Conservation (phyloP, 2,329 filamentous ascomycete genomes). For the Keithomyces neogunnii region DNA sequence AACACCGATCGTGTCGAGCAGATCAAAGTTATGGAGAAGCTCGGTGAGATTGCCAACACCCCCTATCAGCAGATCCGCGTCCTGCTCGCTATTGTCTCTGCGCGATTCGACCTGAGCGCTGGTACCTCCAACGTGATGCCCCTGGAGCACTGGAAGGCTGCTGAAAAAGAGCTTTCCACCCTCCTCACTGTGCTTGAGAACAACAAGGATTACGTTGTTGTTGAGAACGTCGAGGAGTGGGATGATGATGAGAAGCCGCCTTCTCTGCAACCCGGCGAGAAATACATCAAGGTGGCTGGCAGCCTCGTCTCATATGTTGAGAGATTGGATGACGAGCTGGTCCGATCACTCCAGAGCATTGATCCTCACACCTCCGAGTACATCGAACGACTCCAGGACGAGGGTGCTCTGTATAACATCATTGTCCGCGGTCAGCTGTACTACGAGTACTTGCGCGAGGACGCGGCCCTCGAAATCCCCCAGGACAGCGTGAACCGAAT, state of each 20-base stretch:
- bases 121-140: constrained; percentile 76
- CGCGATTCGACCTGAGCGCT: constrained; percentile 85
- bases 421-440: constrained; percentile 86
- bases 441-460: constrained; percentile 70
- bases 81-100: constrained; percentile 83
- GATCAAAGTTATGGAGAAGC: constrained; percentile 95
- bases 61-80: constrained; percentile 94
- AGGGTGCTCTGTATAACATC: constrained; percentile 83
- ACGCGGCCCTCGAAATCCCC: constrained; percentile 59
- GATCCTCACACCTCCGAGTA: constrained; percentile 98
- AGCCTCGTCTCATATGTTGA: constrained; percentile 93
- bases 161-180: constrained; percentile 74
- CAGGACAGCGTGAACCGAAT: constrained; percentile 90
- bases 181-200: constrained; percentile 73
- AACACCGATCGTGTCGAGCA: constrained; percentile 94
- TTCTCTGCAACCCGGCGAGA: constrained; percentile 61
- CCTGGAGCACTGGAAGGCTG: constrained; percentile 93
- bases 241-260: constrained; percentile 96
- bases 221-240: constrained; percentile 95
- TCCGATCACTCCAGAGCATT: constrained; percentile 91
- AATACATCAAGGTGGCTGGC: constrained; percentile 83
- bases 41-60: constrained; percentile 77
- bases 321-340: constrained; percentile 93
- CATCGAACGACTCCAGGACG: constrained; percentile 88
- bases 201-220: constrained; percentile 73